Base-by-base conservation (phyloP, 305 asterid genomes). In the Fraxinus dipetala region DNA sequence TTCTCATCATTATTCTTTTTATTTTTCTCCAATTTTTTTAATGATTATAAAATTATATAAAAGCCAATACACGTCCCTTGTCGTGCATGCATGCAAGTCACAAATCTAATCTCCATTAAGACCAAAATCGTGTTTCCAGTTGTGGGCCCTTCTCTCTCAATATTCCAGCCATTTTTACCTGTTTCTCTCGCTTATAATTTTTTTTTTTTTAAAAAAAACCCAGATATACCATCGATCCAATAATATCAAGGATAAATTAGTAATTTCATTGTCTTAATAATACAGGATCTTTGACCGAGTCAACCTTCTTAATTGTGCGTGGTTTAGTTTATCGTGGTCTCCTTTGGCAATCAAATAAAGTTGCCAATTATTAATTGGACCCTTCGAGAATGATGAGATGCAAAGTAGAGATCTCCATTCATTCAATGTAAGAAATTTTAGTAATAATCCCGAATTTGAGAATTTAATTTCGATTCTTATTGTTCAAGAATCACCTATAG, bases 41-140 rank as follows among this genome's bases (percentile, higher is more conserved):
- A 59, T 31, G 32, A 35, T 34, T 76, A 70, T 6, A 73, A 51
- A 67, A 74, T 78, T 13, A 79, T 67, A 16, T 16, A 79, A 79
- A 70, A 80, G 30, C 73, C 78, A 78, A 74, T 35, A 74, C 73
- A 51, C 84, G 85, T 85, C 78, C 80, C 82, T 82, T 63, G 83
- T 48, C 81, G 74, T 65, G 80, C 89, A 82, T 82, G 86, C 88
- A 83, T 84, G 88, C 88, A 86, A 83, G 85, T 84, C 85, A 84
- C 78, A 82, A 85, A 86, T 89, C 92, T 89, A 89, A 88, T 90
- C 90, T 69, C 87, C 83, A 86, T 90, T 89, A 84, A 86, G 83
- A 76, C 65, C 82, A 70, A 85, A 85, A 83, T 85, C 83, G 82
- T 80, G 80, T 78, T 82, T 79, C 78, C 82, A 74, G 80, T 38